These are phyloP conservation scores for Penicillium sp. DNA, from an alignment of 2,329 filamentous ascomycete genomes.

Conservation along the genomic window DNA sequence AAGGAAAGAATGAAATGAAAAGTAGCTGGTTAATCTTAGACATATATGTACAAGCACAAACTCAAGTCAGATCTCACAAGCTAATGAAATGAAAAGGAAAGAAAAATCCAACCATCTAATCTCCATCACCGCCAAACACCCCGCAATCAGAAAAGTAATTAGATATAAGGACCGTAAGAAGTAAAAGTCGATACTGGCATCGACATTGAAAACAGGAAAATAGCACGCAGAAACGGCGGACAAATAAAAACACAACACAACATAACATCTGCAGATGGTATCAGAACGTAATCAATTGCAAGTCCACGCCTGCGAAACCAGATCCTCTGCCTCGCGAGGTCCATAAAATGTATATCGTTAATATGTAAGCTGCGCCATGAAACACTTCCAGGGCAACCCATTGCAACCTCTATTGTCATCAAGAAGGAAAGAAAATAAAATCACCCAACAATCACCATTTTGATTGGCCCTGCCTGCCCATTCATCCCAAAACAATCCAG, in stretches of 20 bases:
- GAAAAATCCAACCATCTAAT: neutral
- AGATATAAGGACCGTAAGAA: constrained; percentile 1
- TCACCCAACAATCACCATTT: constrained; percentile 15
- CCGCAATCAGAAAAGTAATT: constrained; percentile 1
- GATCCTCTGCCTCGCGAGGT: constrained; percentile 31
- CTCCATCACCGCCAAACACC: neutral
- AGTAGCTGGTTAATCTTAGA: neutral
- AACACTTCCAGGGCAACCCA: constrained; percentile 27
- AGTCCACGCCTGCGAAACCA: constrained; percentile 7
- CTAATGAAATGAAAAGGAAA: neutral
- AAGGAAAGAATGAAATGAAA: neutral
- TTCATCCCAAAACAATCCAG: constrained; percentile 14
- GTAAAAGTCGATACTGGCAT: neutral
- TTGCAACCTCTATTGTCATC: constrained; percentile 39
- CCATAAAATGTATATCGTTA: constrained; percentile 24
- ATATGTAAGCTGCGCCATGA: constrained; percentile 12
- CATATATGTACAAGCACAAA: constrained; percentile 7
- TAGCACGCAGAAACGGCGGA: neutral
- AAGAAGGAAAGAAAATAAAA: constrained; percentile 17
- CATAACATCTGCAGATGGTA: constrained; percentile 16
- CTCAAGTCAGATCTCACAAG: neutral
- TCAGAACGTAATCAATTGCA: constrained; percentile 13
- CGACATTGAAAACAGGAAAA: neutral
- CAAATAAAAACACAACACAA: neutral
- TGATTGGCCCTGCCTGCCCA: constrained; percentile 8